These are phyloP conservation scores for Coriaria nepalensis DNA, from an alignment of 306 rosid genomes.

Conservation along the genomic window DNA sequence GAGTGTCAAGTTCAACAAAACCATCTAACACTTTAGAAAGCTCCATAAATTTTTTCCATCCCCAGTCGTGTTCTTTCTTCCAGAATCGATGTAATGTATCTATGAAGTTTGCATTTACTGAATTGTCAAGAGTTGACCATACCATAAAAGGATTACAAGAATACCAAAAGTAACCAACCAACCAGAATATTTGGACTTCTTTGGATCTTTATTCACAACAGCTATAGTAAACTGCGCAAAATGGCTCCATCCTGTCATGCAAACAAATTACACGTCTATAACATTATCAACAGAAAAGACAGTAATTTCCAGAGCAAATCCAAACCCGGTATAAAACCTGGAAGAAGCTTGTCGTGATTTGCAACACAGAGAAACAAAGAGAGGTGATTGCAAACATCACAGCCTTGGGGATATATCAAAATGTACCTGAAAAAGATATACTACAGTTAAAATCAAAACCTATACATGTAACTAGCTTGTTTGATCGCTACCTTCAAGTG, in stretches of 20 bases:
- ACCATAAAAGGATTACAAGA: slow-evolving; percentile 12
- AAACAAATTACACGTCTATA: slow-evolving; percentile 8
- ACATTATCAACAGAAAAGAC: slow-evolving; percentile 6
- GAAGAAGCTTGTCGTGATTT: slow-evolving; percentile 98
- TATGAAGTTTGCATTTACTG: slow-evolving; percentile 24
- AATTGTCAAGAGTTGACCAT: slow-evolving; percentile 6
- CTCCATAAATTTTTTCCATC: slow-evolving; percentile 99
- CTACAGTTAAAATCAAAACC: no score
- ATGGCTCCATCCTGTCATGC: slow-evolving; percentile 78
- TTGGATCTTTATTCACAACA: slow-evolving; percentile 89
- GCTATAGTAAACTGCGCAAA: slow-evolving; percentile 97
- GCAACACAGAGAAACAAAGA: slow-evolving; percentile 94
- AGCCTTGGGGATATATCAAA: slow-evolving; percentile 93
- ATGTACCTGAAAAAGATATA: slow-evolving; percentile 61
- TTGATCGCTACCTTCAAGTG: neutral
- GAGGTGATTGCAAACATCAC: slow-evolving; percentile 97
- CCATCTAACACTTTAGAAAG: slow-evolving; percentile 90
- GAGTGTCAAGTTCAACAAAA: slow-evolving; percentile 82
- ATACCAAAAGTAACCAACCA: slow-evolving; percentile 21
- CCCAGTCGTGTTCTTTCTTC: slow-evolving; percentile 99
- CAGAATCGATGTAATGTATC: slow-evolving; percentile 98
- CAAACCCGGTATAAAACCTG: slow-evolving; percentile 38
- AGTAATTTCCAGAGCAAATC: slow-evolving; percentile 5
- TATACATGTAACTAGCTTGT: no score
- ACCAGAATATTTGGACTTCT: slow-evolving; percentile 95